Conservation (phyloP, 495 filamentous ascomycete species). For the Penicillium tannophilum region DNA sequence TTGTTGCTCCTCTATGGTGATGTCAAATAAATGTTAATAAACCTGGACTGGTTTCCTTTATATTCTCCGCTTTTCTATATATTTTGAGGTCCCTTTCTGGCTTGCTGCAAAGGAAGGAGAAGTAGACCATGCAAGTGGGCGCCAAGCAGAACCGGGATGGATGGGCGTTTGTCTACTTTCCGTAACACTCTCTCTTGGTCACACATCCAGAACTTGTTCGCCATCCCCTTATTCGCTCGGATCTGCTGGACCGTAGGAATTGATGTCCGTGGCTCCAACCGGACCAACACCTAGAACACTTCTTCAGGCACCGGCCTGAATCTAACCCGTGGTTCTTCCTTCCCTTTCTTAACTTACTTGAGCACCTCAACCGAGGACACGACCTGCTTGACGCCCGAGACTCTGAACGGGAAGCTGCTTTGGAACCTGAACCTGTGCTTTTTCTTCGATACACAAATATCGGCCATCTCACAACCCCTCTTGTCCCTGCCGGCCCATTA, state of each 20-base stretch:
- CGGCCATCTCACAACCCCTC: neutral
- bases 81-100: neutral
- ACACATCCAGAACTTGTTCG: conserved; percentile 9
- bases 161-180: conserved; percentile 9
- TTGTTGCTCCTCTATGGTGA: conserved; percentile 12
- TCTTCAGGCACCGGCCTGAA: conserved; percentile 26
- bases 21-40: conserved; percentile 11
- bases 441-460: neutral
- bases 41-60: neutral
- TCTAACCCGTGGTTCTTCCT: conserved; percentile 25
- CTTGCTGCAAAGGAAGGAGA: neutral
- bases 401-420: conserved; percentile 6
- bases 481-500: neutral
- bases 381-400: conserved; percentile 19
- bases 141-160: neutral
- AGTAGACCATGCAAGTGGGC: neutral
- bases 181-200: conserved; percentile 9
- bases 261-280: conserved; percentile 34
- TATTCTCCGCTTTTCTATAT: neutral
- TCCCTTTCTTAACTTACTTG: conserved; percentile 1
- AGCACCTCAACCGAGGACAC: conserved; percentile 3
- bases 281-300: conserved; percentile 23
- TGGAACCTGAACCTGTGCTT: neutral
- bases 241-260: conserved; percentile 37
- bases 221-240: conserved; percentile 25